Percentiles rank a stretch among this genome's conserved stretches.
These are phyloP conservation scores for Fistulinella cinereoalba DNA, from an alignment of 1,284 basidiomycete species.

Conservation along the genomic window DNA sequence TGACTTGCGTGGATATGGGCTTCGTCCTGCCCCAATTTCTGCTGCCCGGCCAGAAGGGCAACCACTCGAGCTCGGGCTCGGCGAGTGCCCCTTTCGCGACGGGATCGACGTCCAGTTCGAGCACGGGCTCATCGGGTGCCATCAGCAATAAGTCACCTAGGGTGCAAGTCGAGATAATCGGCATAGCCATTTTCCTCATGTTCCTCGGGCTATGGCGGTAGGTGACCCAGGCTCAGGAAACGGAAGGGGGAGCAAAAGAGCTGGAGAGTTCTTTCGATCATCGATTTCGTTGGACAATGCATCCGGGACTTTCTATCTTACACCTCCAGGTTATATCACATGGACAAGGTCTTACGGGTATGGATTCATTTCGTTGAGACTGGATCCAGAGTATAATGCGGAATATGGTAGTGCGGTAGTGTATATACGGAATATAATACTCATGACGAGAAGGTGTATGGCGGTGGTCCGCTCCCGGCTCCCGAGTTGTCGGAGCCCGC, in stretches of 20 bases:
- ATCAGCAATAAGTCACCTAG: not conserved
- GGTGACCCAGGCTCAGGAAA: not conserved
- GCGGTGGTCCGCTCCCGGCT: too few relatives aligned
- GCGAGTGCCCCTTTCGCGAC: not conserved
- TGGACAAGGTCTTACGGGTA: slow-evolving; percentile 1
- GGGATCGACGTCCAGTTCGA: not conserved
- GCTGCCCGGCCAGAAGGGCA: slow-evolving; percentile 42
- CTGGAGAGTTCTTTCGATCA: not conserved
- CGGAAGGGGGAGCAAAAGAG: not conserved
- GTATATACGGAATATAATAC: too few relatives aligned
- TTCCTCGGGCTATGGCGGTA: slow-evolving; percentile 16
- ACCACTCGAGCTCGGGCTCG: slow-evolving; percentile 25
- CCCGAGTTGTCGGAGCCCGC: too few relatives aligned
- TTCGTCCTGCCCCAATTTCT: slow-evolving; percentile 34
- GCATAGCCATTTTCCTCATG: slow-evolving; percentile 8
- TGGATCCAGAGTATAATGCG: not conserved
- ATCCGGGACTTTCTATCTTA: slow-evolving; percentile 11
- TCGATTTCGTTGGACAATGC: slow-evolving; percentile 1
- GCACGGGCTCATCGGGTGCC: not conserved
- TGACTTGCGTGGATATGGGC: slow-evolving; percentile 32
- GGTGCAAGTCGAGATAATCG: slow-evolving; percentile 2
- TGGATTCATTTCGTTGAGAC: not conserved
- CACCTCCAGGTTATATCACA: slow-evolving; percentile 7
- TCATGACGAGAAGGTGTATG: too few relatives aligned
- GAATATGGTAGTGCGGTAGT: not conserved